Base-by-base conservation (phyloP, 371 early-diverging fungal species). In the Apophysomyces variabilis region DNA sequence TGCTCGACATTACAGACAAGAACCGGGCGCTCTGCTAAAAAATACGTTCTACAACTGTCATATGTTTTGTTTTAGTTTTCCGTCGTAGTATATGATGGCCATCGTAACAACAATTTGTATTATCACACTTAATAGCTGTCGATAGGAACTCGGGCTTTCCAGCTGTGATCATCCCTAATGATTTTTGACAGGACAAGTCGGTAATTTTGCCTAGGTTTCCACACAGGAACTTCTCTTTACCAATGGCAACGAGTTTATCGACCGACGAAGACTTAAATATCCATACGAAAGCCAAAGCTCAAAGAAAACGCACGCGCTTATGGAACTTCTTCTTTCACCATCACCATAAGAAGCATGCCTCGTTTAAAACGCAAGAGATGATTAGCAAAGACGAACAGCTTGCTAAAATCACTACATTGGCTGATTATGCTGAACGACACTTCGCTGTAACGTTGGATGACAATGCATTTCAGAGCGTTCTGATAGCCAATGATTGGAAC, bases 401-500 rank as follows among this genome's bases (percentile, higher is more conserved):
- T 5, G 54, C 54, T 21, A 50, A 50, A 50, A 21, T 26, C 9
- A 50, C 54, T 50, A 26, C 61, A 16, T 46, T 80, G 5, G 43
- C 67, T 1, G 71, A 59, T 4, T 76, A 71, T 66, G 74, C 69
- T 3, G 37, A 46, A 26, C 57, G 58, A 1, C 60, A 72, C 39
- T 75, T 77, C 38, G 65, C 68, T 7, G 36, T 74, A 12, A 50
- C 1, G 5, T 50, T 50, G 11, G 54, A 50, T 21, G 5, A 50
- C 21, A 64, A 70, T 45, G 7, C 66, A 7, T 57, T 76, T 14
- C 70, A 68, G 38, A 66, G 56, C 14, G 57, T 77, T 18, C 41
- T 80, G 4, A 68, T 69, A 44, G 62, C 56, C 18, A 74, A 76
- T 21, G 63, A 66, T 3, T 80, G 80, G 80, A 70, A 80, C 54